These are phyloP conservation scores for Coemansia erecta DNA, from an alignment of 192 early-diverging fungal species.

Conservation along the genomic window DNA sequence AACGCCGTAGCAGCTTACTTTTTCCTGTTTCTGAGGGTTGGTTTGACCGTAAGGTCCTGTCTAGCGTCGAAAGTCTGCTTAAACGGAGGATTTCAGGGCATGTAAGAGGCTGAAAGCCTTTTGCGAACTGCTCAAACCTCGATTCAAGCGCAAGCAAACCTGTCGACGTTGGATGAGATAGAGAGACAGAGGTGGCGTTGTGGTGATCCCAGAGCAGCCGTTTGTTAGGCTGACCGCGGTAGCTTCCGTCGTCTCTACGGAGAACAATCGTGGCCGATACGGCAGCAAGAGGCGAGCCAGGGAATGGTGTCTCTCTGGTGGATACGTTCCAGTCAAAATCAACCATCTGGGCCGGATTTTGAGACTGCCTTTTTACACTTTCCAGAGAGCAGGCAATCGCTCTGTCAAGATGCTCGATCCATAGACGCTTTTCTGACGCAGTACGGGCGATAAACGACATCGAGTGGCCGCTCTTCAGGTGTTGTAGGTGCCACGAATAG, in stretches of 20 bases:
- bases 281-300: too few species aligned
- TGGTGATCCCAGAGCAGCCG: too few species aligned
- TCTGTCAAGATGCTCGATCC: slow-evolving; percentile 50
- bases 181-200: not conserved
- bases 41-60: not conserved
- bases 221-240: too few species aligned
- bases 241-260: too few species aligned
- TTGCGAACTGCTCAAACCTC: slow-evolving; percentile 2
- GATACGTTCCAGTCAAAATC: not conserved
- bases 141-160: not conserved
- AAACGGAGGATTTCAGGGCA: slow-evolving; percentile 42
- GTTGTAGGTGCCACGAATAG: slow-evolving; percentile 37
- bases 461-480: slow-evolving; percentile 36
- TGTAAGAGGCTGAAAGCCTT: slow-evolving; percentile 28
- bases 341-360: not conserved
- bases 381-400: slow-evolving; percentile 41
- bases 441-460: slow-evolving; percentile 61
- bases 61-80: slow-evolving; percentile 3
- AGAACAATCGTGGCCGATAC: too few species aligned
- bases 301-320: too few species aligned
- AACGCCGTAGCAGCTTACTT: not conserved
- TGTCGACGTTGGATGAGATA: not conserved
- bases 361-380: not conserved
- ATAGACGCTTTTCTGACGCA: slow-evolving; percentile 56
- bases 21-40: not conserved